Conservation (phyloP, 257 asterid genomes). For the Dorcoceras hygrometricum region DNA sequence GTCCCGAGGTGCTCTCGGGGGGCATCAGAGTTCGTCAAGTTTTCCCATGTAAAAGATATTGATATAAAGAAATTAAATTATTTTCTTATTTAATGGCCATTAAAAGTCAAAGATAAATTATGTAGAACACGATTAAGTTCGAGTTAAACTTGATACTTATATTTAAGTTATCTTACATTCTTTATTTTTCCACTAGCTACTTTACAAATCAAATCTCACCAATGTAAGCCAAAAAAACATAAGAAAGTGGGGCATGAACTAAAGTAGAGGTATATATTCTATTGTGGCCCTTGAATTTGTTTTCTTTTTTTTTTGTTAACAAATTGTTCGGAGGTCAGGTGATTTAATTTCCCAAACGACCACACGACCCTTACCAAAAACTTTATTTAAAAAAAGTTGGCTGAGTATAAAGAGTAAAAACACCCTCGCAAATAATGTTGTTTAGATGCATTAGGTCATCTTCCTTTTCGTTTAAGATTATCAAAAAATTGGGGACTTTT, state of each 20-base stretch:
- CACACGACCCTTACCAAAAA: conserved; percentile 24
- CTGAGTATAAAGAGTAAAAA: too few relatives aligned
- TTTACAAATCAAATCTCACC: conserved; percentile 33
- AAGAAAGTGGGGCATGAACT: conserved; percentile 48
- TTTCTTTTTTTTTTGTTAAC: too few relatives aligned
- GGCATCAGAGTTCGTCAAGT: too few relatives aligned
- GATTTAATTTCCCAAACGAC: conserved; percentile 26
- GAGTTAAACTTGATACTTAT: conserved; percentile 5
- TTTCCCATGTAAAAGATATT: too few relatives aligned
- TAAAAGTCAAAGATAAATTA: background rate
- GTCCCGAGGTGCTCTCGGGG: too few relatives aligned
- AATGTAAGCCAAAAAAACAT: conserved; percentile 36
- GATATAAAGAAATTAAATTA: too few relatives aligned
- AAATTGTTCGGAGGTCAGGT: background rate
- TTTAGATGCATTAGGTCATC: conserved; percentile 24
- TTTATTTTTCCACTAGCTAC: conserved; percentile 29
- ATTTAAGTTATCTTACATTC: conserved; percentile 18
- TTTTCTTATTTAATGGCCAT: background rate
- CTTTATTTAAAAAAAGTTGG: too few relatives aligned
- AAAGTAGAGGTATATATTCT: conserved; percentile 37
- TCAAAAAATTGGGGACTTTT: too few relatives aligned
- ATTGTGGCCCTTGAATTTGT: conserved; percentile 7
- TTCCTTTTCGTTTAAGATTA: too few relatives aligned
- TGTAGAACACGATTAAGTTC: background rate
- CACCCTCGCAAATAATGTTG: conserved; percentile 24